Percentiles rank a stretch among this genome's conserved stretches.
Conservation (phyloP, 192 early-diverging fungal species). For the Cladochytrium replicatum region DNA sequence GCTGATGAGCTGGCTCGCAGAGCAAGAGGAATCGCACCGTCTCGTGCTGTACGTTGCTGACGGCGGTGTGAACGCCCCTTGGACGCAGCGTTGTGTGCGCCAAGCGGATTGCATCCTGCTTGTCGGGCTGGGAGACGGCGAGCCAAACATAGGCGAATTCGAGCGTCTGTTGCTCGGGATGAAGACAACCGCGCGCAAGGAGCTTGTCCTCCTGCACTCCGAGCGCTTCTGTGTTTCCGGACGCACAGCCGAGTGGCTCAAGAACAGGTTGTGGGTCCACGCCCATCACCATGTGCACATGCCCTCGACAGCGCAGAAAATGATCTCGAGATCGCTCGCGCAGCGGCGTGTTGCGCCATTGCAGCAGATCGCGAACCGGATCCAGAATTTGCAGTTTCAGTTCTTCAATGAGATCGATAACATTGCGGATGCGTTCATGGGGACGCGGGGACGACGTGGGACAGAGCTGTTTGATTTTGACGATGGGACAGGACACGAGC, state of each 20-base stretch:
- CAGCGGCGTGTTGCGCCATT: too few species aligned
- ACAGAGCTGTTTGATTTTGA: not conserved
- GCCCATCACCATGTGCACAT: conserved; percentile 84
- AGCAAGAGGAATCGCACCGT: conserved; percentile 79
- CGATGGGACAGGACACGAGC: not conserved
- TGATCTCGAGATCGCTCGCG: conserved; percentile 16
- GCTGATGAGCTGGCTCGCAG: conserved; percentile 82
- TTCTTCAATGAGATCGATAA: too few species aligned
- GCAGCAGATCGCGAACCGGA: too few species aligned
- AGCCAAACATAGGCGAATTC: conserved; percentile 81
- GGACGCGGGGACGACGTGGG: too few species aligned
- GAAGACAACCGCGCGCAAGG: conserved; percentile 96
- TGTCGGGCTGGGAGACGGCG: conserved; percentile 84
- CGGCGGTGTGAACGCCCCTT: conserved; percentile 74
- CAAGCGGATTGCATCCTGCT: conserved; percentile 95
- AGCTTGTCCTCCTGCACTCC: conserved; percentile 84
- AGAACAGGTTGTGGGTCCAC: conserved; percentile 87
- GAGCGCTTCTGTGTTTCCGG: conserved; percentile 67
- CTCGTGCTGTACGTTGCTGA: conserved; percentile 95
- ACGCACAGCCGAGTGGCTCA: conserved; percentile 83
- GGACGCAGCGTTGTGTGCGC: conserved; percentile 92
- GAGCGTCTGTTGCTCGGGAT: conserved; percentile 85
- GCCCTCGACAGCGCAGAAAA: conserved; percentile 21
- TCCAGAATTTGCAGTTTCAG: too few species aligned
- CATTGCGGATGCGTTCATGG: conserved; percentile 5